phyloP scores from a whole-genome alignment of 176 grass and related monocot species.

The Aechmea fasciata region DNA sequence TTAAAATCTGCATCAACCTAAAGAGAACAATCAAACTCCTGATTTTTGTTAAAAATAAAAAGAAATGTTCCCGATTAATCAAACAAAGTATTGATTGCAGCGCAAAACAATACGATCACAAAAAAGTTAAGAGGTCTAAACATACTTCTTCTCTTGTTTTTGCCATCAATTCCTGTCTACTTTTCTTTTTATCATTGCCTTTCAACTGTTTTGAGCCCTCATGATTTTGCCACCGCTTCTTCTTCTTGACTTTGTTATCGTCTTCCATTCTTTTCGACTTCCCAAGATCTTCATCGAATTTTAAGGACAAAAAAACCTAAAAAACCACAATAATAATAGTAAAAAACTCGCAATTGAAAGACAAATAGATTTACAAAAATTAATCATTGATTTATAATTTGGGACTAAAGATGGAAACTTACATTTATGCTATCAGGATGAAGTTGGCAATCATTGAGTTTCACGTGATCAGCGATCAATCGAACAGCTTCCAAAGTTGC shows the following conservation, averaged over 20 bases:
- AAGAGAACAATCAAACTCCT: constrained; percentile 15
- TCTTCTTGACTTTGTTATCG: constrained; percentile 56
- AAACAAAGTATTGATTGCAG: too few species aligned
- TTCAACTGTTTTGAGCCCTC: constrained; percentile 47
- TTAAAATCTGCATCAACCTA: constrained; percentile 85
- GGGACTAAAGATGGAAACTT: constrained; percentile 1
- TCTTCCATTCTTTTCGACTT: constrained; percentile 43
- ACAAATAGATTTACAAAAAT: not conserved
- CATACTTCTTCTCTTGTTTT: constrained; percentile 85
- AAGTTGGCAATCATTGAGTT: constrained; percentile 74
- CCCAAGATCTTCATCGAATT: constrained; percentile 84
- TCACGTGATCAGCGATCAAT: constrained; percentile 78
- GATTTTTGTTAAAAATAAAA: too few species aligned
- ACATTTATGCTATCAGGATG: constrained; percentile 86
- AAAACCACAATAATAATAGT: not conserved
- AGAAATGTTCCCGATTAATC: too few species aligned
- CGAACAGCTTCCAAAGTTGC: constrained; percentile 84
- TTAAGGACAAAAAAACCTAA: constrained; percentile 82
- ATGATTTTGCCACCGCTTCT: constrained; percentile 39
- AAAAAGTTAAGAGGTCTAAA: not conserved
- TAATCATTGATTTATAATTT: not conserved
- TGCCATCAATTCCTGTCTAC: constrained; percentile 46
- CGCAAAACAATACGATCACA: too few species aligned
- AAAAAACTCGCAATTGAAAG: not conserved
- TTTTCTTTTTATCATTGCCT: constrained; percentile 64